Base-by-base conservation (phyloP, 2,329 filamentous ascomycete species). In the Basipetospora chlamydospora region DNA sequence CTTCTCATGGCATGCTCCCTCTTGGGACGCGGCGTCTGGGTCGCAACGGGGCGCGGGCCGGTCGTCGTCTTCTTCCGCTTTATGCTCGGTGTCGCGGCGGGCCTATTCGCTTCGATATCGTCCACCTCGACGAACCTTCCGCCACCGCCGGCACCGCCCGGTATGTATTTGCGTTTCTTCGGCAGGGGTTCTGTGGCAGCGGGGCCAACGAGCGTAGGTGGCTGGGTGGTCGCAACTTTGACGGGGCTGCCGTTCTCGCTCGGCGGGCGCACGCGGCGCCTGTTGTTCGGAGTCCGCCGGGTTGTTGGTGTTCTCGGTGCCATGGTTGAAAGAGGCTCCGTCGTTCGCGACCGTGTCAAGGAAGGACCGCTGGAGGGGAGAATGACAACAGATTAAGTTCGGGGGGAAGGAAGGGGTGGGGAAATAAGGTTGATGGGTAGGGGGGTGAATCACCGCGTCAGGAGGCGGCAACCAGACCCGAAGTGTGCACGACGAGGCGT, bases 61-160 rank as follows among this genome's bases (percentile, higher is more conserved):
- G 33, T 20, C 8, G 15, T 20, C 15, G 11, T 26, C 15, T 16
- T 26, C 13, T 26, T 47, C 60, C 54, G 52, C 56, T 49, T 44
- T 11, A 43, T 43, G 26, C 34, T 29, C 5, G 35, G 35, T 12
- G 28, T 13, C 15, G 26, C 16, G 18, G 39, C 38, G 3, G 50
- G 40, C 9, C 67, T 64, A 28, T 67, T 67, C 28, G 67, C 70
- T 43, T 80, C 73, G 41, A 68, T 62, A 35, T 71, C 70, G 39
- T 84, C 73, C 39, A 78, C 67, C 46, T 92, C 83, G 25, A 90
- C 65, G 55, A 86, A 93, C 51, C 86, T 68, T 15, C 86, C 85
- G 40, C 86, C 85, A 31, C 86, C 86, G 26, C 84, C 85, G 40
- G 84, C 80, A 3, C 85, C 86, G 33, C 86, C 86, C 23, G 88